Percentiles rank a stretch among this genome's conserved stretches.
phyloP scores from a whole-genome alignment of 345 rosid genomes.

The Geranium rotundifolium region DNA sequence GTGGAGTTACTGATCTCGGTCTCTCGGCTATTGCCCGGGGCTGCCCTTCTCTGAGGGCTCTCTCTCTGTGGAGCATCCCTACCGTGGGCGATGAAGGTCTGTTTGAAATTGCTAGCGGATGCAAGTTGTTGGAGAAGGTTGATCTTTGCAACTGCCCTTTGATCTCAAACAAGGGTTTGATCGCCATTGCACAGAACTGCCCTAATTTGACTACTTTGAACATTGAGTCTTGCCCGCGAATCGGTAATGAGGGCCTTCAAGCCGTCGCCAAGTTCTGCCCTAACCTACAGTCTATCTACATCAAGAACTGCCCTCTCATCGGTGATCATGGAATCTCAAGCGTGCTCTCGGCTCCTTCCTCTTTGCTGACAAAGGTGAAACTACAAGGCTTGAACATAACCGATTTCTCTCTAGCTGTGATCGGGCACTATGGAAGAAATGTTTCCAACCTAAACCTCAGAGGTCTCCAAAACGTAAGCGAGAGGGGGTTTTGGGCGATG shows the following conservation, averaged over 20 bases:
- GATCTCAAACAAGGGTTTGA: conserved; percentile 47
- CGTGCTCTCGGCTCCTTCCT: conserved; percentile 37
- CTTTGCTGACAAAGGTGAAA: conserved; percentile 43
- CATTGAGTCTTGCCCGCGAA: conserved; percentile 44
- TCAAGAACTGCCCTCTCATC: conserved; percentile 62
- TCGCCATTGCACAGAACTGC: conserved; percentile 49
- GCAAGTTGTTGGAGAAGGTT: conserved; percentile 52
- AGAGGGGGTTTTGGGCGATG: conserved; percentile 85
- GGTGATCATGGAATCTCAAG: conserved; percentile 65
- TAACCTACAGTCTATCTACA: conserved; percentile 36
- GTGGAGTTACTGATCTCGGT: conserved; percentile 49
- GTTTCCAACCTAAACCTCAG: conserved; percentile 34
- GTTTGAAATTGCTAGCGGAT: conserved; percentile 44
- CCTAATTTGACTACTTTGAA: conserved; percentile 40
- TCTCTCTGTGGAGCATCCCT: conserved; percentile 57
- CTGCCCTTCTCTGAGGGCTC: conserved; percentile 52
- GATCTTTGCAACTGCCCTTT: conserved; percentile 54
- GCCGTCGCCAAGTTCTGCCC: conserved; percentile 51
- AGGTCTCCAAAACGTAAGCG: conserved; percentile 44
- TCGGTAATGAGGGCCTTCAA: conserved; percentile 56
- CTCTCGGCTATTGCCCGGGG: conserved; percentile 44
- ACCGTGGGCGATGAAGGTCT: conserved; percentile 49
- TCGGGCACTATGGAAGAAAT: conserved; percentile 59
- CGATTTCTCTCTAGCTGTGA: conserved; percentile 62
- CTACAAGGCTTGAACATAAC: conserved; percentile 61